Evolutionary conservation across 2,329 filamentous ascomycete species (phyloP).

Genomic region (Cercospora sp.): DNA sequence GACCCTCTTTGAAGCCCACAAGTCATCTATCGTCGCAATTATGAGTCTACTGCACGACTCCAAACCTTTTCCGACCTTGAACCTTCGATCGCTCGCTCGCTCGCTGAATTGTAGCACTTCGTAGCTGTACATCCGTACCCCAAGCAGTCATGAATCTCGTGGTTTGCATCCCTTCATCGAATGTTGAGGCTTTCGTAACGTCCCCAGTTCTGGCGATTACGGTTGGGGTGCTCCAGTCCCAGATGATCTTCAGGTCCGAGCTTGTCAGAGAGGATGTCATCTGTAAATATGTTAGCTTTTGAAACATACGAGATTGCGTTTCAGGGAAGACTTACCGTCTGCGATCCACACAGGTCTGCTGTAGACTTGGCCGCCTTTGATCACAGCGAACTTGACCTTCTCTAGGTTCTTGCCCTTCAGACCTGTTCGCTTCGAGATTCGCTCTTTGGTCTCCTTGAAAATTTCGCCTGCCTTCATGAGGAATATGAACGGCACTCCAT

Average conservation of each 20-base stretch:
- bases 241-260: constrained; percentile 45
- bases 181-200: constrained; percentile 66
- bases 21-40: constrained; percentile 5
- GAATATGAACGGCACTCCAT: constrained; percentile 91
- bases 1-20: not conserved
- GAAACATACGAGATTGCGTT: not conserved
- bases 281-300: constrained; percentile 34
- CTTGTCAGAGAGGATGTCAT: constrained; percentile 50
- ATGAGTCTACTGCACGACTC: not conserved
- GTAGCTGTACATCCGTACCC: constrained; percentile 12
- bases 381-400: constrained; percentile 93
- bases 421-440: constrained; percentile 87
- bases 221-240: constrained; percentile 63
- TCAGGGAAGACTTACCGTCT: constrained; percentile 66
- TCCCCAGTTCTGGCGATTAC: constrained; percentile 59
- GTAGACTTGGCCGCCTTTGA: constrained; percentile 64
- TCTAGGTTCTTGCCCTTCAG: constrained; percentile 98
- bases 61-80: not conserved
- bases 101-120: not conserved
- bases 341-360: constrained; percentile 78
- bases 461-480: constrained; percentile 79
- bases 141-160: not conserved
- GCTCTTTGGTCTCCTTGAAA: constrained; percentile 89
- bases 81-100: not conserved
- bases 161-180: constrained; percentile 41